These are phyloP conservation scores for Pythium biforme DNA, from an alignment of 352 stramenopile species.

Conservation along the genomic window DNA sequence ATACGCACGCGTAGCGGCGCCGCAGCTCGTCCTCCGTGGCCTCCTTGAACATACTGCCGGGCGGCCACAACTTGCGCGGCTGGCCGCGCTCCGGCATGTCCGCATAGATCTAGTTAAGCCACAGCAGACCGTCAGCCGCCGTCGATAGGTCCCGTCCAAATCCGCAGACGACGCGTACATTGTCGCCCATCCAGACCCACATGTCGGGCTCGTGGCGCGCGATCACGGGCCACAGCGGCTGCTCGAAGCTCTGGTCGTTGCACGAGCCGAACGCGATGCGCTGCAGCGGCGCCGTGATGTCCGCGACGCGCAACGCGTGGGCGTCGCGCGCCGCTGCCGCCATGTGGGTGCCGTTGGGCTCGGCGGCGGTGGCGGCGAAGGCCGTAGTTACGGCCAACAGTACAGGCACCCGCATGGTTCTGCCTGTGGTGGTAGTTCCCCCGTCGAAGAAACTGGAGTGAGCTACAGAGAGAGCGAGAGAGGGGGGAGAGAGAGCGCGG, in stretches of 20 bases:
- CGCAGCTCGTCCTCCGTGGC: constrained; percentile 51
- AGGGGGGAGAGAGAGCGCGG: background rate
- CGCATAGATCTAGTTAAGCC: constrained; percentile 86
- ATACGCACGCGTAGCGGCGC: constrained; percentile 56
- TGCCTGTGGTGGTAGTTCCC: background rate
- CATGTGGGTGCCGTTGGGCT: background rate
- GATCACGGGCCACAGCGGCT: constrained; percentile 77
- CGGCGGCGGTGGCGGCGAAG: background rate
- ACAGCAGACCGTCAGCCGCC: too few relatives aligned
- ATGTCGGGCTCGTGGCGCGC: constrained; percentile 57
- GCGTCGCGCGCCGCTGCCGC: background rate
- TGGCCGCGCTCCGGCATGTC: constrained; percentile 58
- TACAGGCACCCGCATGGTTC: background rate
- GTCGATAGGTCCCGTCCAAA: too few relatives aligned
- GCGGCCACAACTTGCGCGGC: constrained; percentile 35
- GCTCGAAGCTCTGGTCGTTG: constrained; percentile 83
- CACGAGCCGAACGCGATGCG: constrained; percentile 82
- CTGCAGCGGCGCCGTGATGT: constrained; percentile 47
- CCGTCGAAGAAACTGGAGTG: too few relatives aligned
- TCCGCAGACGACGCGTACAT: constrained; percentile 58
- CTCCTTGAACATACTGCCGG: constrained; percentile 60
- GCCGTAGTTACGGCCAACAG: background rate
- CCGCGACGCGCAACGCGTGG: constrained; percentile 20
- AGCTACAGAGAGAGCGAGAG: background rate
- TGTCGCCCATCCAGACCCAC: constrained; percentile 89